Evolutionary conservation across 768 basidiomycete species (phyloP).

Genomic region (Leccinum uliginosum): DNA sequence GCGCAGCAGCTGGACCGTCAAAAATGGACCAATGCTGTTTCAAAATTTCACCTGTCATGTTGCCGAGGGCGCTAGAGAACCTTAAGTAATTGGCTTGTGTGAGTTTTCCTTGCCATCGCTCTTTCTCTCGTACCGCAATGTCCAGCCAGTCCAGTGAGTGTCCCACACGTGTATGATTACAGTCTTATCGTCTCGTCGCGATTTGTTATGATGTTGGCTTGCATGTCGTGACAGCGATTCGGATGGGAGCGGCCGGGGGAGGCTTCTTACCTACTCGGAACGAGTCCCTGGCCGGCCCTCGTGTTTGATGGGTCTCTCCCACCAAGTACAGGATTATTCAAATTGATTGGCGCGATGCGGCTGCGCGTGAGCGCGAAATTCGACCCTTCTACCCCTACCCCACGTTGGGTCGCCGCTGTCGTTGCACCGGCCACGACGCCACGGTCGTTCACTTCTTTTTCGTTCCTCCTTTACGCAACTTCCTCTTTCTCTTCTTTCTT

Average conservation of each 20-base stretch:
- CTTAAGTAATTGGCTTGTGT: not conserved
- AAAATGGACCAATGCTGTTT: not conserved
- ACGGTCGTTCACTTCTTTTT: not conserved
- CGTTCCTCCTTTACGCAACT: not conserved
- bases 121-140: not conserved
- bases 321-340: conserved; percentile 4
- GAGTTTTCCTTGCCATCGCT: not conserved
- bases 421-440: not conserved
- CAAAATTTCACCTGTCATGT: not conserved
- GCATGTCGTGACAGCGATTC: not conserved
- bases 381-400: not conserved
- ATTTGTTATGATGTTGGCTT: not conserved
- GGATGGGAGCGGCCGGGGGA: not conserved
- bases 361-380: not conserved
- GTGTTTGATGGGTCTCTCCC: conserved; percentile 2
- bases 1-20: not conserved
- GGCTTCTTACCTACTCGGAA: not conserved
- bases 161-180: not conserved
- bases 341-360: not conserved
- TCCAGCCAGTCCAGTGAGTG: not conserved
- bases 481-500: not conserved
- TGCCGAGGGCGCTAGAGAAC: not conserved
- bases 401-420: not conserved
- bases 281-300: not conserved
- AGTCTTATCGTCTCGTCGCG: not conserved